Evolutionary conservation across 148 eudicot genomes (phyloP), one percentile per base, ranked within the genome.

Genomic region (Dysphania ambrosioides): DNA sequence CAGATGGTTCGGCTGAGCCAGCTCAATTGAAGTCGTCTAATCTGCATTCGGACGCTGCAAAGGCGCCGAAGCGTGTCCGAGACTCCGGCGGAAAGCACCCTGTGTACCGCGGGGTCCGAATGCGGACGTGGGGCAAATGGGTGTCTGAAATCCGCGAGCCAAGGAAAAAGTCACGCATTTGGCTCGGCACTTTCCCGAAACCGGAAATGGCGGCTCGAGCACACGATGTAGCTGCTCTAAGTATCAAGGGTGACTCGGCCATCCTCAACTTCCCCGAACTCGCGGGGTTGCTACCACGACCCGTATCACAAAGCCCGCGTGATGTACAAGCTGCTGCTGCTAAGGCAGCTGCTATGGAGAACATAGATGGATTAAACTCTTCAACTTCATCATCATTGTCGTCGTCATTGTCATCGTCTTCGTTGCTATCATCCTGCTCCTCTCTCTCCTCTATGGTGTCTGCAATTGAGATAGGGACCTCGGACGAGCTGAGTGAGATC

Each of bases 201-300:
- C 91, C 97, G 0, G 94, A 87, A 74, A 92, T 89, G 94, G 97
- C 97, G 4, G 97, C 97, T 49, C 86, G 97, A 21, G 97, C 97
- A 0, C 97, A 92, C 41, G 97, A 92, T 79, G 94, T 83, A 3
- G 97, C 97, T 0, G 97, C 97, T 2, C 51, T 92, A 0, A 83
- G 89, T 72, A 82, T 93, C 51, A 93, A 93, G 65, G 98, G 98
- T 30, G 75, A 78, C 29, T 72, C 88, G 3, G 97, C 98, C 30
- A 83, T 87, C 16, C 97, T 93, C 53, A 93, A 93, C 67, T 93
- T 93, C 72, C 98, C 98, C 0, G 84, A 91, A 10, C 85, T 93
- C 21, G 91, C 85, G 4, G 82, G 70, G 24, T 75, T 77, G 0
- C 58, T 93, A 2, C 98, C 98, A 1, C 87, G 92, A 0, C 92